Percentiles rank a stretch among this genome's conserved stretches.
These are phyloP conservation scores for Wallacemonas sp. DNA, from an alignment of 208 protist species.

Conservation along the genomic window DNA sequence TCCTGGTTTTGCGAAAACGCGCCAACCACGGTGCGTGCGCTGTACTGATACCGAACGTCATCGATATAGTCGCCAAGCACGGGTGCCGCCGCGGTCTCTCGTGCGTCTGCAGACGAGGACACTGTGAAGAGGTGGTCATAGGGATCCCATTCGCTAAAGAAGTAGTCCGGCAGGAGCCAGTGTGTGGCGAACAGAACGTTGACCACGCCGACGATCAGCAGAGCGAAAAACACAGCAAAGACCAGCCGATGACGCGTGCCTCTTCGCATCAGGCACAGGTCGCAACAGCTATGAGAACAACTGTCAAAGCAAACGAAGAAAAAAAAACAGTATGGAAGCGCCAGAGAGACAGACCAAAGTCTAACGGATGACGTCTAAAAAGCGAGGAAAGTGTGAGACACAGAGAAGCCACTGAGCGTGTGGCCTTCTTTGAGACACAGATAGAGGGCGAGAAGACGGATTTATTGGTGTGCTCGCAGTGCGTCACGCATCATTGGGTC, in stretches of 20 bases:
- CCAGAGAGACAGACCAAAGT: too few relatives aligned
- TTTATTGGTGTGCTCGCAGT: too few relatives aligned
- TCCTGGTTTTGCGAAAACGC: not conserved
- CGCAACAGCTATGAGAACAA: too few relatives aligned
- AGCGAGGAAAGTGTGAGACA: too few relatives aligned
- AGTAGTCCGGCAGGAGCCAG: constrained; percentile 14
- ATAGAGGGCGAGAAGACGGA: too few relatives aligned
- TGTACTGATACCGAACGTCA: not conserved
- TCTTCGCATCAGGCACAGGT: constrained; percentile 9
- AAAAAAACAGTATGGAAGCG: constrained; percentile 21
- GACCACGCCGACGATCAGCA: constrained; percentile 17
- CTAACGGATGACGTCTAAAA: too few relatives aligned
- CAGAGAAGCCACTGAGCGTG: too few relatives aligned
- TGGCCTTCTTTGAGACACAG: too few relatives aligned
- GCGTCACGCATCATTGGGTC: too few relatives aligned
- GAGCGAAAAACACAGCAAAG: constrained; percentile 24
- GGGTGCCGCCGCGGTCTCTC: not conserved
- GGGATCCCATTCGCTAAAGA: constrained; percentile 15
- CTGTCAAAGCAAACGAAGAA: constrained; percentile 8
- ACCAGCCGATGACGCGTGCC: constrained; percentile 22
- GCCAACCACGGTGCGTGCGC: not conserved
- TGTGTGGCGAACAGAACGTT: constrained; percentile 9
- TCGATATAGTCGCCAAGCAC: constrained; percentile 5
- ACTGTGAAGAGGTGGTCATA: constrained; percentile 10
- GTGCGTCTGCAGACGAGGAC: not conserved